These are phyloP conservation scores for Mycena albidolilacea DNA, from an alignment of 768 basidiomycete genomes.

Conservation along the genomic window DNA sequence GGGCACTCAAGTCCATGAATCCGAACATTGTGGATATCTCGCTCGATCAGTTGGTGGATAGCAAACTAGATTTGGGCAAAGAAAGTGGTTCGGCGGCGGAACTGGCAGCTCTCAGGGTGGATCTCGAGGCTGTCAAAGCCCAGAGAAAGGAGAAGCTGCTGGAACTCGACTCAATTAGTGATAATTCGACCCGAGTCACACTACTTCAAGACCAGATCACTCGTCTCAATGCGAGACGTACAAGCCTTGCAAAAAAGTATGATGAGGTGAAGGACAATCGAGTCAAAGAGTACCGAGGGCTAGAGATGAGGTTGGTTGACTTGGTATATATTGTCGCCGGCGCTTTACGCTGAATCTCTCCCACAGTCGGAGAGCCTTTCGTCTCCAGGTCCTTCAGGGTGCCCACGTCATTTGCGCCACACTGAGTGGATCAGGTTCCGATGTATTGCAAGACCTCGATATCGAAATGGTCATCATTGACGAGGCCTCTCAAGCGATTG, in stretches of 20 bases:
- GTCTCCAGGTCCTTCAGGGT: slow-evolving; percentile 83
- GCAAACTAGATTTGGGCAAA: slow-evolving; percentile 70
- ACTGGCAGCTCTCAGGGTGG: slow-evolving; percentile 70
- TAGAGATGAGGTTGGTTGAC: slow-evolving; percentile 68
- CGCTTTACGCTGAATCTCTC: slow-evolving; percentile 7
- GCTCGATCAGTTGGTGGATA: slow-evolving; percentile 88
- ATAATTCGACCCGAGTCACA: slow-evolving; percentile 67
- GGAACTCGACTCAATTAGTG: slow-evolving; percentile 70
- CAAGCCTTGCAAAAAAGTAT: slow-evolving; percentile 74
- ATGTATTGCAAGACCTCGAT: slow-evolving; percentile 83
- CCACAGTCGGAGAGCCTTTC: slow-evolving; percentile 75
- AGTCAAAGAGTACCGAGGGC: slow-evolving; percentile 83
- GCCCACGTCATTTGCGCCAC: slow-evolving; percentile 97
- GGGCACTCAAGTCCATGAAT: slow-evolving; percentile 82
- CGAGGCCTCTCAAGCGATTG: slow-evolving; percentile 97
- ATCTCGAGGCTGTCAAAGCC: slow-evolving; percentile 79
- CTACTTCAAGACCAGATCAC: slow-evolving; percentile 81
- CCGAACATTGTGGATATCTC: slow-evolving; percentile 87
- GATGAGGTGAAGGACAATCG: slow-evolving; percentile 88
- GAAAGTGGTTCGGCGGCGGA: slow-evolving; percentile 66
- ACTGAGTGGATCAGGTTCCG: slow-evolving; percentile 94
- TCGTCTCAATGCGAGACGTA: slow-evolving; percentile 74
- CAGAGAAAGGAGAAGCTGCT: slow-evolving; percentile 69
- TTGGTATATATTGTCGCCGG: not conserved
- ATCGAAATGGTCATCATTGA: slow-evolving; percentile 98